Conservation (phyloP, 176 grass and related monocot genomes). For the Urochloa ruziziensis region DNA sequence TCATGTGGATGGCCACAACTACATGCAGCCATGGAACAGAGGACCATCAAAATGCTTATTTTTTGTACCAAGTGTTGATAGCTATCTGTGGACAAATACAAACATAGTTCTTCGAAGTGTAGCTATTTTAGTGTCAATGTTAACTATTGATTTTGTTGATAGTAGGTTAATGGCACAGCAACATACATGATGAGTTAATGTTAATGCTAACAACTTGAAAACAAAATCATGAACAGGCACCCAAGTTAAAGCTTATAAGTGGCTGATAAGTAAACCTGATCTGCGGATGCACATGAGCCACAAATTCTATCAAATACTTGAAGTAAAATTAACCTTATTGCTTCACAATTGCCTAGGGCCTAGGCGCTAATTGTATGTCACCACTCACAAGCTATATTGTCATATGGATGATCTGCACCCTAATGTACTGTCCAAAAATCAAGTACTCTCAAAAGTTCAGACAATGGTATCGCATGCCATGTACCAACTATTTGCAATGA, state of each 20-base stretch:
- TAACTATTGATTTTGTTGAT: constrained; percentile 16
- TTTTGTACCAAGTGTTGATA: not conserved
- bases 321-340: not conserved
- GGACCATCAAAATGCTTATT: not conserved
- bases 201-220: not conserved
- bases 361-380: not conserved
- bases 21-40: not conserved
- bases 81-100: not conserved
- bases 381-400: constrained; percentile 13
- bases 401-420: constrained; percentile 13
- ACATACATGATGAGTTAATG: constrained; percentile 3
- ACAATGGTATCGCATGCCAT: constrained; percentile 12
- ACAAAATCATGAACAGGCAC: not conserved
- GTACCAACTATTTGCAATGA: constrained; percentile 4
- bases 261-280: constrained; percentile 7
- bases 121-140: constrained; percentile 12
- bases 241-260: constrained; percentile 13
- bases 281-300: not conserved
- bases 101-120: not conserved
- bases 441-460: not conserved
- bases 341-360: not conserved
- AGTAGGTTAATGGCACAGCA: not conserved
- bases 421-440: not conserved
- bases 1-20: not conserved
- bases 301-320: constrained; percentile 4